Evolutionary conservation across 257 asterid genomes (phyloP).

Genomic region (Agastache rugosa): DNA sequence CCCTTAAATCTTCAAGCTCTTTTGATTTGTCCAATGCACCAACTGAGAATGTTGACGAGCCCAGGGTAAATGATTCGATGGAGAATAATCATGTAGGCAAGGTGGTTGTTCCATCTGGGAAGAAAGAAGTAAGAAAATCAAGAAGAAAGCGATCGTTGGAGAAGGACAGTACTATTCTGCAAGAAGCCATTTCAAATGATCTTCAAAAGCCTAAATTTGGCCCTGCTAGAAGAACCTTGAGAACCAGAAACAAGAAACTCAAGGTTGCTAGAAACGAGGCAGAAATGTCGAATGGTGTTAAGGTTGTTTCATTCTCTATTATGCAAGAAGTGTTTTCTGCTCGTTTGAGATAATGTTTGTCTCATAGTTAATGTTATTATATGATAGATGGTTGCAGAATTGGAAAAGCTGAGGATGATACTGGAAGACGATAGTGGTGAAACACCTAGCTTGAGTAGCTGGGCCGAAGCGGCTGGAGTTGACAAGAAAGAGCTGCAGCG

Average conservation of each 20-base stretch:
- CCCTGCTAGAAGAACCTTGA: constrained; percentile 37
- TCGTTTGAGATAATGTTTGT: constrained; percentile 12
- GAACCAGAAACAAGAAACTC: constrained; percentile 54
- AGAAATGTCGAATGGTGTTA: constrained; percentile 78
- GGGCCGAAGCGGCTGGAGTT: constrained; percentile 86
- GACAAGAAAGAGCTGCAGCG: constrained; percentile 63
- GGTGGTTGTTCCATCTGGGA: constrained; percentile 62
- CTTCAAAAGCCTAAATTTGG: constrained; percentile 33
- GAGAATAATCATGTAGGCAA: constrained; percentile 38
- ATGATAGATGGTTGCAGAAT: constrained; percentile 68
- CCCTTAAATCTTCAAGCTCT: constrained; percentile 43
- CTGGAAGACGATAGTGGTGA: constrained; percentile 70
- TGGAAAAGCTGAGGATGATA: constrained; percentile 61
- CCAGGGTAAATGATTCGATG: constrained; percentile 31
- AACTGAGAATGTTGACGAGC: constrained; percentile 48
- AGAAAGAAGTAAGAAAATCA: constrained; percentile 56
- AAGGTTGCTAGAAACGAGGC: constrained; percentile 68
- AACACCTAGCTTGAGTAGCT: constrained; percentile 57
- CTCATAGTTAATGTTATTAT: constrained; percentile 40
- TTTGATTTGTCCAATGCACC: constrained; percentile 39
- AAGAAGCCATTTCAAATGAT: constrained; percentile 31
- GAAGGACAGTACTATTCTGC: constrained; percentile 33
- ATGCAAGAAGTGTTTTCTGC: constrained; percentile 29
- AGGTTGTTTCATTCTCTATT: constrained; percentile 59
- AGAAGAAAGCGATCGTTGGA: constrained; percentile 53